Percentiles rank a stretch among this genome's conserved stretches.
Evolutionary conservation across 768 basidiomycete species (phyloP).

Genomic region (Lentinus tigrinus): DNA sequence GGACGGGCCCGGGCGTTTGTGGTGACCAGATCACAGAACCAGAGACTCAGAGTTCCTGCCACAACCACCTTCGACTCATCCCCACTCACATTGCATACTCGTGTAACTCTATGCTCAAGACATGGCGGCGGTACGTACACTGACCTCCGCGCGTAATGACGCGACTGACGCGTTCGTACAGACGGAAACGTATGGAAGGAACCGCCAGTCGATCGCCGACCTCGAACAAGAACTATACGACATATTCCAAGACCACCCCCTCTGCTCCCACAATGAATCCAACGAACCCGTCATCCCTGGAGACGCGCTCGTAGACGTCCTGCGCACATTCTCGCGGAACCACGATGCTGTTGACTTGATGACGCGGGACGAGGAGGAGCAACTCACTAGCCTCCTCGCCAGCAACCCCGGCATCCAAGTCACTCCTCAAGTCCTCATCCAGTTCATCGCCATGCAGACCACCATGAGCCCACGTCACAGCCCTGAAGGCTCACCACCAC

Average conservation of each 20-base stretch:
- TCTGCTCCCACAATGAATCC: slow-evolving; percentile 54
- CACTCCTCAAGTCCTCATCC: slow-evolving; percentile 63
- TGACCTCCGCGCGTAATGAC: background rate
- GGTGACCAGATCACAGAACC: background rate
- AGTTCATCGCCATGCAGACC: slow-evolving; percentile 52
- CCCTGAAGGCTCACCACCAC: slow-evolving; percentile 33
- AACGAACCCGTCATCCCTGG: slow-evolving; percentile 69
- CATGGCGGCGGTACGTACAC: slow-evolving; percentile 11
- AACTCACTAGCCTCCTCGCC: slow-evolving; percentile 57
- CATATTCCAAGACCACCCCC: slow-evolving; percentile 66
- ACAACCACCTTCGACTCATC: slow-evolving; percentile 3
- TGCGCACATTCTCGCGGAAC: slow-evolving; percentile 58
- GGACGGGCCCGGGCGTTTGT: background rate
- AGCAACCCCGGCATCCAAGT: slow-evolving; percentile 64
- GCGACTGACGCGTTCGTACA: slow-evolving; percentile 3
- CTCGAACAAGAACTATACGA: slow-evolving; percentile 67
- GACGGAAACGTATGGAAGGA: slow-evolving; percentile 45
- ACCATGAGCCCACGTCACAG: slow-evolving; percentile 15
- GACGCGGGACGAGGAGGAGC: slow-evolving; percentile 56
- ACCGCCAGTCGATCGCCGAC: slow-evolving; percentile 68
- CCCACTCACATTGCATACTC: slow-evolving; percentile 3
- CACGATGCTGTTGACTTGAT: slow-evolving; percentile 66
- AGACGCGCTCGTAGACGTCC: slow-evolving; percentile 67
- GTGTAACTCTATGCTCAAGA: slow-evolving; percentile 17
- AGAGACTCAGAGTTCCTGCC: background rate